Evolutionary conservation across 225 moss, liverwort and hornwort species (phyloP).

Genomic region (Neckera pumila): DNA sequence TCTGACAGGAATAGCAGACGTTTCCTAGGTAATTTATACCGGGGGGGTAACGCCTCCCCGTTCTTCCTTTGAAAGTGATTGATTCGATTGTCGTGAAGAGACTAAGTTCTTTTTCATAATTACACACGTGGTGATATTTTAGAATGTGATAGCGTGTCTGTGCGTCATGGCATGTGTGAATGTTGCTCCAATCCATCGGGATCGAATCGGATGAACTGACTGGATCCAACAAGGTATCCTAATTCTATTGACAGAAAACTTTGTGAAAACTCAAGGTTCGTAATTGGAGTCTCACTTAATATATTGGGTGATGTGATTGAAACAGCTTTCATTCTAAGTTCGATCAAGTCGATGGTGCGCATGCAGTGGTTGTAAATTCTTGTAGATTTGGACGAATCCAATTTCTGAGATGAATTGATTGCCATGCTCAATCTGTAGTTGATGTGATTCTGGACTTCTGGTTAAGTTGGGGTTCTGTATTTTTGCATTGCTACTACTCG

Average conservation of each 20-base stretch:
- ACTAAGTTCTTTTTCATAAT: not conserved
- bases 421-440: not conserved
- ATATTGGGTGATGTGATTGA: not conserved
- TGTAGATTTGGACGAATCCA: not conserved
- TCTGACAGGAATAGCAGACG: too few relatives aligned
- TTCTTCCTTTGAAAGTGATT: too few relatives aligned
- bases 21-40: not conserved
- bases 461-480: not conserved
- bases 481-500: not conserved
- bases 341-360: not conserved
- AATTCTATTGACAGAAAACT: not conserved
- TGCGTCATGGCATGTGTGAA: not conserved
- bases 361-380: not conserved
- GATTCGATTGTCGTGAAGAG: not conserved
- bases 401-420: not conserved
- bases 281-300: not conserved
- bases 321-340: not conserved
- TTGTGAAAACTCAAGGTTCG: not conserved
- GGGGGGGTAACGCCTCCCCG: too few relatives aligned
- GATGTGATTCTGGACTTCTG: not conserved
- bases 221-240: not conserved
- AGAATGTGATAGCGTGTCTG: not conserved
- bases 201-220: not conserved
- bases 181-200: too few relatives aligned
- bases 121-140: not conserved